phyloP scores from a whole-genome alignment of 2,329 filamentous ascomycete species.

The Colletotrichum magnum region DNA sequence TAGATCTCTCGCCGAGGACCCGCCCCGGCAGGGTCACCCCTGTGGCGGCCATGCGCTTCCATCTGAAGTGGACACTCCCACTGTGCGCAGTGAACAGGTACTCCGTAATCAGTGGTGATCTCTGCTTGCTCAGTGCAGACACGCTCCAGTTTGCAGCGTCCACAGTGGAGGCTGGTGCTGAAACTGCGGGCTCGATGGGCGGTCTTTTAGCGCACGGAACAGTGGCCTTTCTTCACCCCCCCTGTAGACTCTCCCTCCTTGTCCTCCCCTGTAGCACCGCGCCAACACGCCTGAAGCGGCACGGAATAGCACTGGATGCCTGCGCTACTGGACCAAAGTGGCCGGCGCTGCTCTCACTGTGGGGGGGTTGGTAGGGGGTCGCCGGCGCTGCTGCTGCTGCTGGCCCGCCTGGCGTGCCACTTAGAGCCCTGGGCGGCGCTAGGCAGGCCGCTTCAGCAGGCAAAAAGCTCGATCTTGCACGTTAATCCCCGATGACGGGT shows the following conservation, averaged over 20 bases:
- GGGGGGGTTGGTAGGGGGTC: conserved; percentile 27
- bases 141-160: too few species aligned
- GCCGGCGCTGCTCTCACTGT: conserved; percentile 6
- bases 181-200: conserved; percentile 32
- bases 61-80: conserved; percentile 27
- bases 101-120: background rate
- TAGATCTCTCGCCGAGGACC: conserved; percentile 25
- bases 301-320: conserved; percentile 11
- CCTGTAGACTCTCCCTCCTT: background rate
- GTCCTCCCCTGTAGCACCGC: conserved; percentile 20
- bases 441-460: conserved; percentile 7
- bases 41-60: conserved; percentile 15
- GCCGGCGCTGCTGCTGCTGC: conserved; percentile 5
- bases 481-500: conserved; percentile 35
- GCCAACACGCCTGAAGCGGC: conserved; percentile 30
- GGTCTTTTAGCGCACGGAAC: conserved; percentile 33
- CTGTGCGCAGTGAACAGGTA: too few species aligned
- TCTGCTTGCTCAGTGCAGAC: background rate
- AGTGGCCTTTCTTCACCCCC: conserved; percentile 3
- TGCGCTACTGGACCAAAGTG: conserved; percentile 11
- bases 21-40: conserved; percentile 18
- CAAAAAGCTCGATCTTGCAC: conserved; percentile 38
- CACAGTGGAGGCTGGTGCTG: conserved; percentile 22
- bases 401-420: conserved; percentile 15
- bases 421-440: conserved; percentile 22